Conservation (phyloP, 139 green algal species). For the Bryopsis sp. region DNA sequence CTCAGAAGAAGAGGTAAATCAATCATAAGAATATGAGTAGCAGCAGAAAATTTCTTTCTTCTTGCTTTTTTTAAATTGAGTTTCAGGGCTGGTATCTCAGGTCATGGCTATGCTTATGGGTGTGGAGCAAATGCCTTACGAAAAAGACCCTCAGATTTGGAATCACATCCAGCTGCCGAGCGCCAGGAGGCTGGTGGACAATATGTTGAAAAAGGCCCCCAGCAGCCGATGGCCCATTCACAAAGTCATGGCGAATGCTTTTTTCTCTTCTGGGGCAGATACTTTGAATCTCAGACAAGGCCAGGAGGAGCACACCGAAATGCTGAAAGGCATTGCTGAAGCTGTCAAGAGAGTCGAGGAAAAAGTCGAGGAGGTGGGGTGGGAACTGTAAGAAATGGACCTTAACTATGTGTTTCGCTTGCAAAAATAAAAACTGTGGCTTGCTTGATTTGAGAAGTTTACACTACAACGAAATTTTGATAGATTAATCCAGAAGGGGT, state of each 20-base stretch:
- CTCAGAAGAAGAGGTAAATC: constrained; percentile 1
- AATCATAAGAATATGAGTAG: too few species aligned
- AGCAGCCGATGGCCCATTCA: background rate
- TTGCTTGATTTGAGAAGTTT: too few species aligned
- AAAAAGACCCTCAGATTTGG: background rate
- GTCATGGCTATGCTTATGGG: constrained; percentile 2
- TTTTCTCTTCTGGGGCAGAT: background rate
- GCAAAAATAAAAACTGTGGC: too few species aligned
- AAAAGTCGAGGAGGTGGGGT: background rate
- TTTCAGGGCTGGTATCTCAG: background rate
- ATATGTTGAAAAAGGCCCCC: background rate
- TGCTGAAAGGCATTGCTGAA: too few species aligned
- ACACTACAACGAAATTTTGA: too few species aligned
- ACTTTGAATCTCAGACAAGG: too few species aligned
- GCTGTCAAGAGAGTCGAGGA: too few species aligned
- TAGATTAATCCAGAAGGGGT: too few species aligned
- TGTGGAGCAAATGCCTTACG: background rate
- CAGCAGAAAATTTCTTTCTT: background rate
- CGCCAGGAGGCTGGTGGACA: background rate
- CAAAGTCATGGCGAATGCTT: constrained; percentile 1
- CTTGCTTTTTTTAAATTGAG: background rate
- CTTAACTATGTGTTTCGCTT: too few species aligned
- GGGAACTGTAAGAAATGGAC: constrained; percentile 8
- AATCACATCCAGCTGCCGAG: background rate
- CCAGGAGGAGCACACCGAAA: background rate